Evolutionary conservation across 352 stramenopile genomes (phyloP).

Genomic region (Pythium plurisporium): DNA sequence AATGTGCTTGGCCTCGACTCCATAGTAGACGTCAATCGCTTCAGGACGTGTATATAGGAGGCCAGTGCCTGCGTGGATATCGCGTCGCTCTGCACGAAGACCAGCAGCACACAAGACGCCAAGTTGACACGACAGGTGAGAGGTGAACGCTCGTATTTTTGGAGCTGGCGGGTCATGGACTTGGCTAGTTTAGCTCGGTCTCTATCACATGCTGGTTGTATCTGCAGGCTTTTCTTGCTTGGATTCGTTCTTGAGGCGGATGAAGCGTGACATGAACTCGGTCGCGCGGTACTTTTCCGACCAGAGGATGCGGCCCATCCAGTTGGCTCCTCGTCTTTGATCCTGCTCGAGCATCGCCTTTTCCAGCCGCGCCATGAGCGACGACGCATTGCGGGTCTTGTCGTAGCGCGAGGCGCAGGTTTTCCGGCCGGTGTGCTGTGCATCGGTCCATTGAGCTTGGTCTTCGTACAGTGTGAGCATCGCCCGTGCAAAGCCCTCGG

Average conservation of each 20-base stretch:
- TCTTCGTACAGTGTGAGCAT: conserved; percentile 49
- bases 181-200: background rate
- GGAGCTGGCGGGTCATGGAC: background rate
- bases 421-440: conserved; percentile 26
- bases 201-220: background rate
- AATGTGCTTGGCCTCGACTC: conserved; percentile 48
- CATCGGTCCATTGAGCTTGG: conserved; percentile 29
- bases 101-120: too few species aligned
- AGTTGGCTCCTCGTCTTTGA: conserved; percentile 36
- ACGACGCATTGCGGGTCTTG: conserved; percentile 36
- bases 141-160: conserved; percentile 1
- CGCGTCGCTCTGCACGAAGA: too few species aligned
- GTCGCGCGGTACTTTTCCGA: conserved; percentile 78
- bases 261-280: conserved; percentile 84
- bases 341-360: conserved; percentile 30
- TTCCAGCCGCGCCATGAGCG: conserved; percentile 52
- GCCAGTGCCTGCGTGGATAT: too few species aligned
- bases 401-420: conserved; percentile 45
- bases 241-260: conserved; percentile 63
- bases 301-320: conserved; percentile 78
- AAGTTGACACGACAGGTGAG: too few species aligned
- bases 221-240: background rate
- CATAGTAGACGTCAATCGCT: too few species aligned
- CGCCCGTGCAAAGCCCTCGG: conserved; percentile 34
- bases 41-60: too few species aligned